Evolutionary conservation across 768 basidiomycete species (phyloP), one percentile per base, ranked within the genome.

Genomic region (Trametes cinnabarina): DNA sequence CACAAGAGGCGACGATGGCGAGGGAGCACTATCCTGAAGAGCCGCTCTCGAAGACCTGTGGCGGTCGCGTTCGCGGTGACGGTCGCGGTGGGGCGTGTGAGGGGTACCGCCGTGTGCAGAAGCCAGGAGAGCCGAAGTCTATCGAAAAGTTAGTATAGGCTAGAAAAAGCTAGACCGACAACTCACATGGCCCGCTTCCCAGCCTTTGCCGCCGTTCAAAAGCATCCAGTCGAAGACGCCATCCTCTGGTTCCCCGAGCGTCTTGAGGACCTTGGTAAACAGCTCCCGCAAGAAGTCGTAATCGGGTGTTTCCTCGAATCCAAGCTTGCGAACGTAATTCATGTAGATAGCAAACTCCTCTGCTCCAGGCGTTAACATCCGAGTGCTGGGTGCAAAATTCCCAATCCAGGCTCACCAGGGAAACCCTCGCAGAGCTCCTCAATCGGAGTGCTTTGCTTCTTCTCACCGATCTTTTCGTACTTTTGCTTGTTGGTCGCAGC

Each of bases 401-500:
- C 40, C 7, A 25, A 46, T 46, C 55, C 51, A n/a, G 37, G 76
- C 82, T 68, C 62, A 94, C 90, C 94, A 62, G 97, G 96, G 77
- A 96, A 98, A 30, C 95, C 94, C 69, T 99, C 96, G 65, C 94
- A 96, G 32, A 99, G 77, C 71, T 99, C 96, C 23, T 83, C 78
- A 65, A 99, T 98, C 7, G 84, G 80, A 15, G 96, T 97, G 8
- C 84, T 89, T 74, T 98, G 96, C 76, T 94, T 99, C 82, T 98
- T 98, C 78, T 97, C 97, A 47, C 96, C 97, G 65, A 99, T 99
- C 79, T 98, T 98, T 76, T 99, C 97, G 71, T 99, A 99, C 77
- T 98, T 98, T 73, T 98, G 96, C 77, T 98, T 98, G 81, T 99
- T 98, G 1, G 96, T 99, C 9, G 94, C 94, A 20, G 96, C 97